Evolutionary conservation across 2,329 filamentous ascomycete species (phyloP).

Genomic region (Paecilomyces fulvus): DNA sequence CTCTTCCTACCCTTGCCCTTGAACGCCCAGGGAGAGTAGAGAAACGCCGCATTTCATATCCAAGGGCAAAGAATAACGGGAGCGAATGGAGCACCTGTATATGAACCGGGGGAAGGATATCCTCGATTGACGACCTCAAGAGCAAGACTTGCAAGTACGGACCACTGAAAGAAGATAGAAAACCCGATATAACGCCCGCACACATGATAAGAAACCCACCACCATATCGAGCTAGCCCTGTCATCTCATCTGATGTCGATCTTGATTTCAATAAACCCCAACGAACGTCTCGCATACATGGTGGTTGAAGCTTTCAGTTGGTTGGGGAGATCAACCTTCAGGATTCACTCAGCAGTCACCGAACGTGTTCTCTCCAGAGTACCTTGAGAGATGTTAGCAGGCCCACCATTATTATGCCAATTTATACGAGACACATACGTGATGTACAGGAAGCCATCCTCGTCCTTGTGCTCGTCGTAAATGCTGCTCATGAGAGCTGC

Average conservation of each 20-base stretch:
- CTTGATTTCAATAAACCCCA: not conserved
- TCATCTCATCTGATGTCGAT: constrained; percentile 1
- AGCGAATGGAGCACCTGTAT: not conserved
- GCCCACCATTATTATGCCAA: not conserved
- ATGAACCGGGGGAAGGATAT: not conserved
- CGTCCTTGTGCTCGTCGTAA: constrained; percentile 96
- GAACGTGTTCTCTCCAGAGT: constrained; percentile 99
- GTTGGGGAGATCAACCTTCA: not conserved
- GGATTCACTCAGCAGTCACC: constrained; percentile 41
- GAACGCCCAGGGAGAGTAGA: not conserved
- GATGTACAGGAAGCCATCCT: constrained; percentile 92
- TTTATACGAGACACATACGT: constrained; percentile 50
- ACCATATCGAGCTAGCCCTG: constrained; percentile 1
- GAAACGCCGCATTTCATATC: not conserved
- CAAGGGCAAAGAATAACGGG: not conserved
- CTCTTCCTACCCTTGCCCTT: not conserved
- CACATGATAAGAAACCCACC: constrained; percentile 1
- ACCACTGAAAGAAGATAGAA: not conserved
- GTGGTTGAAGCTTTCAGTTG: not conserved
- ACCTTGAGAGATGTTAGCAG: constrained; percentile 41
- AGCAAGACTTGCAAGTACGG: not conserved
- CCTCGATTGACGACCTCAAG: not conserved
- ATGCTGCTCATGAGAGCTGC: constrained; percentile 98
- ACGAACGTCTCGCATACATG: not conserved
- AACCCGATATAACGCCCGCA: constrained; percentile 1